A percentile compares a stretch with the other conserved stretches of the same genome.
phyloP scores from a whole-genome alignment of 1,284 basidiomycete genomes.

The Wallemia mellicola region DNA sequence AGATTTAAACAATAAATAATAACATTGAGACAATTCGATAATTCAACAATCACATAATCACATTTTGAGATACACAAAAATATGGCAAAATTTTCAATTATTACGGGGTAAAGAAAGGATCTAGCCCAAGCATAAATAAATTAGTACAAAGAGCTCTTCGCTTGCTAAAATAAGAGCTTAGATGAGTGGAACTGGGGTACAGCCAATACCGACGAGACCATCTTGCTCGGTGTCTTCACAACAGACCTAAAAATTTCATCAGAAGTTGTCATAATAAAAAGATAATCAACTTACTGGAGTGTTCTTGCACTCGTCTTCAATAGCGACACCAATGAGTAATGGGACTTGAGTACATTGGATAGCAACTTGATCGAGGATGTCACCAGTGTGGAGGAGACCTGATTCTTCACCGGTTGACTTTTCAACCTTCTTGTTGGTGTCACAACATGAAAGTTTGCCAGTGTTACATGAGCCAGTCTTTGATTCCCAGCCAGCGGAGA shows the following conservation, averaged over 20 bases:
- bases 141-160: not conserved
- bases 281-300: no score
- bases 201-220: not conserved
- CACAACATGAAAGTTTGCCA: not conserved
- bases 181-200: not conserved
- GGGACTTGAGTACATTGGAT: not conserved
- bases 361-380: not conserved
- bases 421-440: not conserved
- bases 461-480: not conserved
- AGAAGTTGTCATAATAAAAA: no score
- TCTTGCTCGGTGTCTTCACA: not conserved
- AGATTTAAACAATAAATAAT: no score
- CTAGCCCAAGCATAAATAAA: not conserved
- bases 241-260: not conserved
- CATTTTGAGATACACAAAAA: no score
- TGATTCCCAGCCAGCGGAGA: not conserved
- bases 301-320: not conserved
- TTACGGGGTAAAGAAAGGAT: not conserved
- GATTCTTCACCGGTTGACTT: not conserved
- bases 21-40: no score
- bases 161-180: not conserved
- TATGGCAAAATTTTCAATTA: no score
- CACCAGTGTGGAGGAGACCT: not conserved
- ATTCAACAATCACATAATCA: no score
- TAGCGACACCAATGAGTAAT: not conserved